Evolutionary conservation across 2,329 filamentous ascomycete species (phyloP).

Genomic region (Pseudogymnoascus sp.): DNA sequence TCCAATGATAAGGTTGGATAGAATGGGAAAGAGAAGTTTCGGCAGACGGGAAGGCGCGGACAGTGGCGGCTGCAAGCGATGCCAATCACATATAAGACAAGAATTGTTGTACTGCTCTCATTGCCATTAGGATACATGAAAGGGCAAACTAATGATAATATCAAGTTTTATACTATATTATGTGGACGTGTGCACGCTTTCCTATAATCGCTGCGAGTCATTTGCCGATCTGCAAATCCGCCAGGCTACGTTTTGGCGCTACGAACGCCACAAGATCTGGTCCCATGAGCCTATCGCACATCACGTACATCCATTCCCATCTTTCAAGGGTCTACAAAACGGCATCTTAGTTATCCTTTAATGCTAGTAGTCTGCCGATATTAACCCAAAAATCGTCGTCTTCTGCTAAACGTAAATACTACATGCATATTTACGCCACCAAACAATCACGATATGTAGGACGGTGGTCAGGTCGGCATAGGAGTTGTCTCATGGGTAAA

Average conservation of each 20-base stretch:
- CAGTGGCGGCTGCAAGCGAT: background rate
- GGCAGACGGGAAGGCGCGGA: background rate
- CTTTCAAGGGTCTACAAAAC: background rate
- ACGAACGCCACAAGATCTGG: background rate
- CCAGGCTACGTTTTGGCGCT: background rate
- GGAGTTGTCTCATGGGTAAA: background rate
- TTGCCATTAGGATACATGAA: background rate
- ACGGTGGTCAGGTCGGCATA: background rate
- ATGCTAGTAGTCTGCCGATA: background rate
- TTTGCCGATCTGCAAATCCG: background rate
- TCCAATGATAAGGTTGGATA: background rate
- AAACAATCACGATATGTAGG: background rate
- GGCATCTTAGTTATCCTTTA: background rate
- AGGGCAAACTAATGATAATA: background rate
- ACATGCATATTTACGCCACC: background rate
- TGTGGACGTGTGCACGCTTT: background rate
- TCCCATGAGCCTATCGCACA: constrained; percentile 1
- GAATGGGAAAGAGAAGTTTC: no score
- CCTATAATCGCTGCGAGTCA: background rate
- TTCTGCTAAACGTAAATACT: background rate
- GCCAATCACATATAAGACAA: background rate
- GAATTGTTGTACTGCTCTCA: background rate
- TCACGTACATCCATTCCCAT: background rate
- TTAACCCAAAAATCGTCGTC: background rate
- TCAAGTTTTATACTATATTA: background rate